phyloP scores from a whole-genome alignment of 306 rosid species.

The Benincasa hispida region DNA sequence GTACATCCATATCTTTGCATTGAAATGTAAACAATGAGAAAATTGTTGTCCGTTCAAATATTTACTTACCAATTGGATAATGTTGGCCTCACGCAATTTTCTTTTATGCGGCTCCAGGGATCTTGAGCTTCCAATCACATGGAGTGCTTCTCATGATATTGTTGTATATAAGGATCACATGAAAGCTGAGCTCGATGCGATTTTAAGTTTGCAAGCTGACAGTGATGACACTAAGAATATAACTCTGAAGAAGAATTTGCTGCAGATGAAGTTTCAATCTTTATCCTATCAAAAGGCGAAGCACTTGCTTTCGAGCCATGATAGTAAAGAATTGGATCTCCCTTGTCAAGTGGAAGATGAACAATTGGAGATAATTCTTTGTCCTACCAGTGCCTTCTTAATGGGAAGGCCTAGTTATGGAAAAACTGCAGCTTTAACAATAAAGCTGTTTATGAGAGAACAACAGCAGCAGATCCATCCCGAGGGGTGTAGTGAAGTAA shows the following conservation, averaged over 20 bases:
- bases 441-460: conserved; percentile 49
- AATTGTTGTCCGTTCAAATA: background rate
- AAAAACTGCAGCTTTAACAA: conserved; percentile 48
- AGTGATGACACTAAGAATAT: conserved; percentile 26
- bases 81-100: background rate
- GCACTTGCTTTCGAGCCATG: conserved; percentile 35
- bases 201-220: conserved; percentile 12
- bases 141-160: conserved; percentile 29
- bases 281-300: conserved; percentile 30
- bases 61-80: background rate
- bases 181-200: conserved; percentile 15
- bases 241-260: conserved; percentile 28
- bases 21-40: background rate
- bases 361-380: conserved; percentile 39
- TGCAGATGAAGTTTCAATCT: conserved; percentile 53
- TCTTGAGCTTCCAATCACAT: conserved; percentile 39
- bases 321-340: conserved; percentile 32
- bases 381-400: conserved; percentile 37
- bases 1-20: conserved; percentile 20
- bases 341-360: conserved; percentile 44
- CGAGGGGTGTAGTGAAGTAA: conserved; percentile 15
- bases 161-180: conserved; percentile 17
- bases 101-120: conserved; percentile 25
- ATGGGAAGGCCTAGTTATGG: conserved; percentile 61
- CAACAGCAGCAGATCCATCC: conserved; percentile 15